phyloP scores from a whole-genome alignment of 2,329 filamentous ascomycete species.

The Dactylonectria macrodidyma region DNA sequence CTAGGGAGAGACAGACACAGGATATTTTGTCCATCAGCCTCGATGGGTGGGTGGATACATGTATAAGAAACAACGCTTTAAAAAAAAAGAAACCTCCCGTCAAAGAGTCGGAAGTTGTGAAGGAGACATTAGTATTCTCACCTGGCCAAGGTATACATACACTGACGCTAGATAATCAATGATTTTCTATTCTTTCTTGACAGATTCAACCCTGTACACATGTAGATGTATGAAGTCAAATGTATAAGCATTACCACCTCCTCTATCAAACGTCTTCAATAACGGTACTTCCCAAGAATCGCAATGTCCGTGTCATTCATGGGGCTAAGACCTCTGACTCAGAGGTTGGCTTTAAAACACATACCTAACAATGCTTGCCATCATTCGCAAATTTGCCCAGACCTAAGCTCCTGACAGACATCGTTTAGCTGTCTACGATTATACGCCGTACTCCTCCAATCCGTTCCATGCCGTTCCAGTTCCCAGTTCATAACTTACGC shows the following conservation, averaged over 20 bases:
- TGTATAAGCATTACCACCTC: neutral
- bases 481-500: constrained; percentile 43
- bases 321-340: neutral
- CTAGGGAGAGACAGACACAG: neutral
- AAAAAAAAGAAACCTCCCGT: neutral
- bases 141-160: neutral
- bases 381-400: constrained; percentile 34
- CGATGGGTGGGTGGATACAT: neutral
- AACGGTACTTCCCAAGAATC: neutral
- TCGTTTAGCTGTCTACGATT: constrained; percentile 7
- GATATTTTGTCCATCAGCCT: neutral
- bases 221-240: neutral
- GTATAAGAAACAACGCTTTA: neutral
- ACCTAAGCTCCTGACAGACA: constrained; percentile 40
- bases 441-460: constrained; percentile 36
- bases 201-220: neutral
- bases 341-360: neutral
- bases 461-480: constrained; percentile 17
- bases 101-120: neutral
- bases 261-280: neutral
- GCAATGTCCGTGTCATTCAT: neutral
- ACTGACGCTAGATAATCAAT: neutral
- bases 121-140: neutral
- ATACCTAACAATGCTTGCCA: constrained; percentile 24
- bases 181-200: neutral